Percentiles rank a stretch among this genome's conserved stretches.
Conservation (phyloP, 306 rosid genomes). For the Vicia faba region DNA sequence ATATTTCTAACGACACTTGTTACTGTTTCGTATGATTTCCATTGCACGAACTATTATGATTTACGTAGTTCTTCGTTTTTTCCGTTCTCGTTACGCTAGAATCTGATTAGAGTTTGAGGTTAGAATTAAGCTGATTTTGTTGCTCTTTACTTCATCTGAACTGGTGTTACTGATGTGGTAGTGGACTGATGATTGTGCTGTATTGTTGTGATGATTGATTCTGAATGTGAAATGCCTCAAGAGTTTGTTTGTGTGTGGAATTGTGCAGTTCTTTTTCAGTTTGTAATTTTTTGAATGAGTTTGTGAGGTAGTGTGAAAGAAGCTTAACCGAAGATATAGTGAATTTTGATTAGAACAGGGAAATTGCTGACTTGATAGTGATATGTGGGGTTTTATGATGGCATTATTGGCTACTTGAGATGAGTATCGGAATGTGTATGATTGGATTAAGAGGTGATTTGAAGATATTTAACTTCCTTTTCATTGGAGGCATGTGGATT, state of each 20-base stretch:
- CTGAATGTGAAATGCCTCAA: neutral
- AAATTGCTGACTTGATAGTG: neutral
- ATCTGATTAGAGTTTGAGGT: neutral
- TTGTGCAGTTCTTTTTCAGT: neutral
- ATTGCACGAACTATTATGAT: neutral
- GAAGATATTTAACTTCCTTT: conserved; percentile 1
- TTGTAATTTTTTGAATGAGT: conserved; percentile 13
- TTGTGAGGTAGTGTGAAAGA: too few species aligned
- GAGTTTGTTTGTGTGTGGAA: neutral
- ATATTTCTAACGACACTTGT: neutral
- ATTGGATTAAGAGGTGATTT: conserved; percentile 1
- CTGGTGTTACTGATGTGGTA: conserved; percentile 1
- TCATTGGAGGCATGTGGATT: conserved; percentile 10
- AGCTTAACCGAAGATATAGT: neutral
- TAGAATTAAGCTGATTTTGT: neutral
- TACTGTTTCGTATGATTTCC: neutral
- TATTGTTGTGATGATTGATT: neutral
- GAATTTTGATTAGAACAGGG: neutral
- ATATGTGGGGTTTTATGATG: conserved; percentile 2
- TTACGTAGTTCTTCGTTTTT: neutral
- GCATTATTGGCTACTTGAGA: neutral
- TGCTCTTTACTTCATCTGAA: conserved; percentile 1
- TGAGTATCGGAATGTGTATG: neutral
- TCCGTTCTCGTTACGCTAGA: neutral
- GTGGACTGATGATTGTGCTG: neutral